phyloP scores from a whole-genome alignment of 2,329 filamentous ascomycete species.

The Alternaria brassicicola region DNA sequence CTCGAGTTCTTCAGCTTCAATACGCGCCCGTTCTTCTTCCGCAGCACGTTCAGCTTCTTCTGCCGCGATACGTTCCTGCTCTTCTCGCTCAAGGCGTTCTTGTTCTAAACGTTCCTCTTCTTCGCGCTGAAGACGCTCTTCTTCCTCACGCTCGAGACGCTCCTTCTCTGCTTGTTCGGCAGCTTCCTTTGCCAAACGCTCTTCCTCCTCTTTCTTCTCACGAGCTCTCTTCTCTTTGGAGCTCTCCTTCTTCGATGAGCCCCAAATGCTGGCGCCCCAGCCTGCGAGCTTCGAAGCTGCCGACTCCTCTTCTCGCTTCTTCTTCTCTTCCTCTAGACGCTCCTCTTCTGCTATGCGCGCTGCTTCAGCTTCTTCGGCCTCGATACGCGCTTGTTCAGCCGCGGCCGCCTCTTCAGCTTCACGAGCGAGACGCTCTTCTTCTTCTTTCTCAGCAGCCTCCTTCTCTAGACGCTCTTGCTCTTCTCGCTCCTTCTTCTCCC shows the following conservation, averaged over 20 bases:
- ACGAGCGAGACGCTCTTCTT: constrained; percentile 28
- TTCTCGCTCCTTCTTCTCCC: constrained; percentile 38
- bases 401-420: constrained; percentile 40
- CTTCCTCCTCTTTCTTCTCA: constrained; percentile 46
- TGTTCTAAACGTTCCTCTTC: constrained; percentile 33
- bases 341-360: constrained; percentile 29
- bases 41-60: constrained; percentile 43
- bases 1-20: constrained; percentile 32
- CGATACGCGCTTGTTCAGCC: constrained; percentile 40
- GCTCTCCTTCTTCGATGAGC: constrained; percentile 47
- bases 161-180: constrained; percentile 32
- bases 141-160: constrained; percentile 31
- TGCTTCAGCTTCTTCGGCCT: constrained; percentile 19
- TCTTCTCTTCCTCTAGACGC: constrained; percentile 16
- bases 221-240: constrained; percentile 40
- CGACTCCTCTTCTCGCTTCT: constrained; percentile 29
- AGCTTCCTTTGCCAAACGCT: constrained; percentile 17
- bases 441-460: constrained; percentile 52
- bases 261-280: constrained; percentile 35
- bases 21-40: constrained; percentile 34
- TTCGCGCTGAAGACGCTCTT: constrained; percentile 47
- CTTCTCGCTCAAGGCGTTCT: constrained; percentile 37
- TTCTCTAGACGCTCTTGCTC: constrained; percentile 37
- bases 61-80: constrained; percentile 43
- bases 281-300: constrained; percentile 39